phyloP scores from a whole-genome alignment of 306 rosid genomes.

The Corylus americana region DNA sequence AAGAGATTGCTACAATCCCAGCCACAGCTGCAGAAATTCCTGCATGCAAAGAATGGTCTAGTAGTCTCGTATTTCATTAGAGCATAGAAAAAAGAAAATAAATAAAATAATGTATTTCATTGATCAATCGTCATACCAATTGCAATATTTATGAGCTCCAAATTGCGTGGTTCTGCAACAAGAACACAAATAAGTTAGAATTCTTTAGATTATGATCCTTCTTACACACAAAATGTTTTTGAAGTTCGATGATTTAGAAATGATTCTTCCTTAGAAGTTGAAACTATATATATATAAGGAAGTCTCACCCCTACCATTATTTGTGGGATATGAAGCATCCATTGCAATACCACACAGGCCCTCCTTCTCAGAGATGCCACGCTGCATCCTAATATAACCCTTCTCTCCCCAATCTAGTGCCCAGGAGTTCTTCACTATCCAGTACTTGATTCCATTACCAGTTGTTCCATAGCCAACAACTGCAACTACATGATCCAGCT shows the following conservation, averaged over 20 bases:
- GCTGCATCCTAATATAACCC: conserved; percentile 74
- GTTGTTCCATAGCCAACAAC: conserved; percentile 79
- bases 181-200: no score
- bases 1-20: not conserved
- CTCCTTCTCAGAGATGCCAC: conserved; percentile 35
- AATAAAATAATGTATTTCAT: no score
- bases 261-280: no score
- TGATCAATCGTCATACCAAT: not conserved
- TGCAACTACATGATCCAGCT: conserved; percentile 84
- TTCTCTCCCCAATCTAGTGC: conserved; percentile 83
- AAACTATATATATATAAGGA: no score
- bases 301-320: not conserved
- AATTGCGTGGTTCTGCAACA: not conserved
- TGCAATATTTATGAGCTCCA: not conserved
- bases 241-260: no score
- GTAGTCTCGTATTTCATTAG: not conserved
- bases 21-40: not conserved
- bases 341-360: conserved; percentile 82
- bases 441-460: conserved; percentile 68
- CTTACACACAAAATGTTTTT: no score
- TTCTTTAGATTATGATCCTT: no score
- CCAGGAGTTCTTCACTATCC: conserved; percentile 89
- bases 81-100: not conserved
- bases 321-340: conserved; percentile 82
- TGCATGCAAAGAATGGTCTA: not conserved